These are phyloP conservation scores for Lentinula sp. DNA, from an alignment of 768 basidiomycete genomes.

Conservation along the genomic window DNA sequence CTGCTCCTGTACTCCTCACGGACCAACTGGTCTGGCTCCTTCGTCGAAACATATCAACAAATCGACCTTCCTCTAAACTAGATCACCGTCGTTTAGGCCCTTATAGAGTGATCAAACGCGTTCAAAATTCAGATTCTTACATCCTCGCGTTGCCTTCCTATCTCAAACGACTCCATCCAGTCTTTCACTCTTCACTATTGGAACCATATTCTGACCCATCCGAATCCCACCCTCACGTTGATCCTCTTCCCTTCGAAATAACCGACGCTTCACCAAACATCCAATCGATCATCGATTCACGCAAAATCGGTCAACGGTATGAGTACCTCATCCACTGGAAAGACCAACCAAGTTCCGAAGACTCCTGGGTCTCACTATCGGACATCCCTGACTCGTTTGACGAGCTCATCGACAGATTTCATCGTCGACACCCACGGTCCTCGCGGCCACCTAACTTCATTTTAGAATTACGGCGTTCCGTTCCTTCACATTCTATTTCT, in stretches of 20 bases:
- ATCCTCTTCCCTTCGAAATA: neutral
- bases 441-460: neutral
- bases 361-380: slow-evolving; percentile 5
- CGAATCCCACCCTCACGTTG: neutral
- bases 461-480: neutral
- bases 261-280: neutral
- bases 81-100: slow-evolving; percentile 13
- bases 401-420: neutral
- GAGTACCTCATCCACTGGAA: slow-evolving; percentile 6
- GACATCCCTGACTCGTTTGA: neutral
- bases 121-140: slow-evolving; percentile 10
- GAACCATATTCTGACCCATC: slow-evolving; percentile 1
- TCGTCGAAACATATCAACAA: slow-evolving; percentile 16
- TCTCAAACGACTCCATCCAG: slow-evolving; percentile 17
- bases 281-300: neutral
- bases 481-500: neutral
- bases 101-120: slow-evolving; percentile 5
- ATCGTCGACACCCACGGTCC: neutral
- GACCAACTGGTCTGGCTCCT: slow-evolving; percentile 13
- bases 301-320: slow-evolving; percentile 1
- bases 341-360: neutral
- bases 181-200: slow-evolving; percentile 20
- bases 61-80: slow-evolving; percentile 19
- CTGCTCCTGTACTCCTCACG: slow-evolving; percentile 8
- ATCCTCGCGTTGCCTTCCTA: slow-evolving; percentile 12